phyloP scores from a whole-genome alignment of 2,329 filamentous ascomycete species.

The Colletotrichum somersetense region DNA sequence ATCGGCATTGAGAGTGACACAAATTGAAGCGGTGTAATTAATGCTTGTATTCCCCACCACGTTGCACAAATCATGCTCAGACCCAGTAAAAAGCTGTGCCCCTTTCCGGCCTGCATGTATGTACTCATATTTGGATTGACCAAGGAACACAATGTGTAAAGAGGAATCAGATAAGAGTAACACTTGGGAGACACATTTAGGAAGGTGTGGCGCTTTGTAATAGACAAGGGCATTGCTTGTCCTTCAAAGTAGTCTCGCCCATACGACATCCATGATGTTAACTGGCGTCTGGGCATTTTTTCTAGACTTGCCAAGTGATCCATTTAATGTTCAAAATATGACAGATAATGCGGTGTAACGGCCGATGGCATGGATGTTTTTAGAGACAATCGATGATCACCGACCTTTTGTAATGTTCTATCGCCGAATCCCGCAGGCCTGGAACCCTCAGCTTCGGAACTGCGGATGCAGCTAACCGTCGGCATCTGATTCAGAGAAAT shows the following conservation, averaged over 20 bases:
- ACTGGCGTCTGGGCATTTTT: neutral
- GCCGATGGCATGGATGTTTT: neutral
- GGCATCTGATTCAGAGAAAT: neutral
- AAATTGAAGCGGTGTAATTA: constrained; percentile 6
- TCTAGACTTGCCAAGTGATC: too few relatives aligned
- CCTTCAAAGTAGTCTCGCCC: neutral
- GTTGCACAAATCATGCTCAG: neutral
- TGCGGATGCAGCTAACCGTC: neutral
- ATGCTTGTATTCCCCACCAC: constrained; percentile 11
- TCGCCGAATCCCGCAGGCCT: neutral
- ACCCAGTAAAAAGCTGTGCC: neutral
- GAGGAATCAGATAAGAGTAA: too few relatives aligned
- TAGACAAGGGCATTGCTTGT: neutral
- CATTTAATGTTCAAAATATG: neutral
- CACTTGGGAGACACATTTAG: neutral
- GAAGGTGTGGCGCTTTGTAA: neutral
- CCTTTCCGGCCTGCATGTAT: neutral
- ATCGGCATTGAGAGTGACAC: constrained; percentile 3
- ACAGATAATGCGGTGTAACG: neutral
- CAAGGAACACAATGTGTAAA: neutral
- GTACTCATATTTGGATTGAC: neutral
- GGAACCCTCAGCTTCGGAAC: too few relatives aligned
- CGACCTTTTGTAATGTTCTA: too few relatives aligned
- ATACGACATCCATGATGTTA: neutral
- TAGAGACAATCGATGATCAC: too few relatives aligned